These are phyloP conservation scores for Isabelozyma pseudorhagii DNA, from an alignment of 805 yeast species.

Conservation along the genomic window DNA sequence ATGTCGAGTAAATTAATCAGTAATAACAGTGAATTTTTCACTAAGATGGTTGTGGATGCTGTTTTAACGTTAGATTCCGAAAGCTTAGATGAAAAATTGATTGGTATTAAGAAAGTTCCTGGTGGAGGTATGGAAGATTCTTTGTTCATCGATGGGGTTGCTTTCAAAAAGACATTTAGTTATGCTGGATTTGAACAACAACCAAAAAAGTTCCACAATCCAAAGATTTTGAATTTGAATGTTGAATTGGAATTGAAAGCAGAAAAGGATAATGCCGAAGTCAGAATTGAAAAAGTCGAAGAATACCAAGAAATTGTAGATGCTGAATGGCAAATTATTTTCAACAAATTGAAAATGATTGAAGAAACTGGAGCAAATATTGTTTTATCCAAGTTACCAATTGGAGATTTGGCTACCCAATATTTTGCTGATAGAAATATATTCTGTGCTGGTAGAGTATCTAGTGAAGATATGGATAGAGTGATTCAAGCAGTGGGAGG, in stretches of 20 bases:
- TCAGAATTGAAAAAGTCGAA: conserved; percentile 86
- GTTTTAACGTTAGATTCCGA: conserved; percentile 81
- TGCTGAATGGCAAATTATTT: conserved; percentile 97
- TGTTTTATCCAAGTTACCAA: conserved; percentile 90
- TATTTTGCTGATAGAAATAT: conserved; percentile 94
- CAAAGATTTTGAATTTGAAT: conserved; percentile 80
- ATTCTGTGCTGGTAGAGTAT: conserved; percentile 96
- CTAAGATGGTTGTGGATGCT: conserved; percentile 96
- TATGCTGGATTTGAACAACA: conserved; percentile 99
- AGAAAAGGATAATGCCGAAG: conserved; percentile 98
- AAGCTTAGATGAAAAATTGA: conserved; percentile 82
- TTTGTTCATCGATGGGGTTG: conserved; percentile 86
- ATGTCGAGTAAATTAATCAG: conserved; percentile 94
- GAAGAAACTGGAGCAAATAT: conserved; percentile 86
- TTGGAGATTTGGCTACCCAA: conserved; percentile 98
- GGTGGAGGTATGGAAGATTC: conserved; percentile 98
- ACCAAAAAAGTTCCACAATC: conserved; percentile 78
- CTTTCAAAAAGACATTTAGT: conserved; percentile 94
- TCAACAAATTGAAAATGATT: conserved; percentile 80
- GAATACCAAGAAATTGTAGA: conserved; percentile 96
- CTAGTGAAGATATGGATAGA: conserved; percentile 86
- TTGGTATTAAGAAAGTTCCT: conserved; percentile 91
- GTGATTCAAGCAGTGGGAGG: conserved; percentile 95
- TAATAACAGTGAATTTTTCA: conserved; percentile 83
- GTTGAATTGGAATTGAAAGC: conserved; percentile 96